Conservation (phyloP, 306 rosid species). For the Hylodesmum podocarpum region DNA sequence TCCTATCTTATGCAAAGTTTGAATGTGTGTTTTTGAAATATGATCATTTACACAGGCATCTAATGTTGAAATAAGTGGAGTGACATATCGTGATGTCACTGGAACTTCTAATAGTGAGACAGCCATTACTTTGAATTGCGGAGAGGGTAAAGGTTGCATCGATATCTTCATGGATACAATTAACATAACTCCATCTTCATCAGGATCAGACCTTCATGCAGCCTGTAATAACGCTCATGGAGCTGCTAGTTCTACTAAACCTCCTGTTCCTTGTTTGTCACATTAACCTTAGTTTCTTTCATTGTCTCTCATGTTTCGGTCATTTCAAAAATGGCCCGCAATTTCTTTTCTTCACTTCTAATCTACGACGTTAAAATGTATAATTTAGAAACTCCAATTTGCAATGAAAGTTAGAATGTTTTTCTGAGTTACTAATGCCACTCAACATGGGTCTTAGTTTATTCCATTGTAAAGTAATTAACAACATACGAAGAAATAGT, state of each 20-base stretch:
- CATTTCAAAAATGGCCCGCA: not conserved
- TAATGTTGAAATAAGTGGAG: not conserved
- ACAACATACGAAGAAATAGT: too few species aligned
- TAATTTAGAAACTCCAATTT: not conserved
- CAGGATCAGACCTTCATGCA: not conserved
- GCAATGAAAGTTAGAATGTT: not conserved
- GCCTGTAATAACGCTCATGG: conserved; percentile 20
- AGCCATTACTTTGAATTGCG: conserved; percentile 12
- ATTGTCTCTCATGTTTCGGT: not conserved
- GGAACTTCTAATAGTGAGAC: conserved; percentile 8
- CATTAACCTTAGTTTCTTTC: not conserved
- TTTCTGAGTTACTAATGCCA: not conserved
- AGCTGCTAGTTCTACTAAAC: conserved; percentile 10
- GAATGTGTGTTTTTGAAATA: not conserved
- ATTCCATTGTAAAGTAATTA: too few species aligned
- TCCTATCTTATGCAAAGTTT: not conserved
- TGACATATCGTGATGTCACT: conserved; percentile 11
- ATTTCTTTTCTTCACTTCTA: not conserved
- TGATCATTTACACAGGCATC: conserved; percentile 10
- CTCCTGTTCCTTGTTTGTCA: conserved; percentile 2
- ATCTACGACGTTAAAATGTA: not conserved
- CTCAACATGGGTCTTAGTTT: not conserved
- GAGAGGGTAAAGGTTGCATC: not conserved
- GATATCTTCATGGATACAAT: conserved; percentile 10
- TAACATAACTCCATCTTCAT: conserved; percentile 9